Conservation (phyloP, 2,329 filamentous ascomycete genomes). For the Curvularia sp. region DNA sequence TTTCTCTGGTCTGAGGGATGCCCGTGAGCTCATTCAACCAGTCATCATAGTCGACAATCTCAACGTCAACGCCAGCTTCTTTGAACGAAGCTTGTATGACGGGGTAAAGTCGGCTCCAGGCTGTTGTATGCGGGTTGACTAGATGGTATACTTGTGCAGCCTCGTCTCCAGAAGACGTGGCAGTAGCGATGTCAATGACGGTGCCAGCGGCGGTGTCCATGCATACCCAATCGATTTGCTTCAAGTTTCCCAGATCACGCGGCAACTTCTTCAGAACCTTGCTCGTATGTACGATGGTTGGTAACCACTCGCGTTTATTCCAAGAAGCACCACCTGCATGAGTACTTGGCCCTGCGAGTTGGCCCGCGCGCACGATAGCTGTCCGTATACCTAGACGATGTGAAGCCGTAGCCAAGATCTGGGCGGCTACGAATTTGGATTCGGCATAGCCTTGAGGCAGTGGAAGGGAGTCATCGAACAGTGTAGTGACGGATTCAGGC, state of each 20-base stretch:
- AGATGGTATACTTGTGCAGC: slow-evolving; percentile 10
- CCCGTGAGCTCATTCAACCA: slow-evolving; percentile 6
- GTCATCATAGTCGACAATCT: not conserved
- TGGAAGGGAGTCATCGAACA: slow-evolving; percentile 43
- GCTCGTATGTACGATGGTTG: slow-evolving; percentile 33
- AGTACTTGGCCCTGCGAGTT: slow-evolving; percentile 39
- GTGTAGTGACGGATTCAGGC: slow-evolving; percentile 19
- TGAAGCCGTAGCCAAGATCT: slow-evolving; percentile 43
- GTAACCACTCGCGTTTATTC: slow-evolving; percentile 39
- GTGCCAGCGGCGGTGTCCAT: slow-evolving; percentile 18
- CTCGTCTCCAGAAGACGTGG: not conserved
- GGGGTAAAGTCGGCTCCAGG: slow-evolving; percentile 5
- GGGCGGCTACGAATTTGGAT: slow-evolving; percentile 47
- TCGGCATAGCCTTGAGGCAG: slow-evolving; percentile 50
- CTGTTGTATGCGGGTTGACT: slow-evolving; percentile 3
- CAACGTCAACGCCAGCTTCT: not conserved
- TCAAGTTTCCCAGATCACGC: slow-evolving; percentile 21
- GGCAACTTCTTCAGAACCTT: slow-evolving; percentile 30
- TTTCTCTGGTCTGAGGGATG: slow-evolving; percentile 7
- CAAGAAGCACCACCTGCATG: slow-evolving; percentile 27
- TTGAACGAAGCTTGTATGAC: not conserved
- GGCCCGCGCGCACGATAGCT: slow-evolving; percentile 38
- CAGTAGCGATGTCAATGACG: slow-evolving; percentile 6
- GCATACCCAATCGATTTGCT: slow-evolving; percentile 38
- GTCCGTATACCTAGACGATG: slow-evolving; percentile 30